Evolutionary conservation across 2,329 filamentous ascomycete genomes (phyloP).

Genomic region (Chaetomiaceae sp.): DNA sequence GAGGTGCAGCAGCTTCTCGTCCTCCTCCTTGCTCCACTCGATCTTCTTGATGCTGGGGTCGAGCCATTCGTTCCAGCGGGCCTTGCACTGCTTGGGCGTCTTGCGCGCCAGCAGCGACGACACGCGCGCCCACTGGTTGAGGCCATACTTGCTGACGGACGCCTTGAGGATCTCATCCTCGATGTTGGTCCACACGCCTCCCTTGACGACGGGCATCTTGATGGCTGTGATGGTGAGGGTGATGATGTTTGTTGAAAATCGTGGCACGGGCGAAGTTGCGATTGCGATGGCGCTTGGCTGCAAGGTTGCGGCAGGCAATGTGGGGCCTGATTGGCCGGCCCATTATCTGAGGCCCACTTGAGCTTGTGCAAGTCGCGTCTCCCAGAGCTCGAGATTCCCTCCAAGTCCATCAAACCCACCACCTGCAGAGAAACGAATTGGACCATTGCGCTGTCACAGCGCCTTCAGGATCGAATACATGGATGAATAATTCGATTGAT

Average conservation of each 20-base stretch:
- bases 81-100: slow-evolving; percentile 98
- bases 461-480: background rate
- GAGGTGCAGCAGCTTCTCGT: slow-evolving; percentile 93
- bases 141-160: slow-evolving; percentile 87
- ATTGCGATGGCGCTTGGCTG: background rate
- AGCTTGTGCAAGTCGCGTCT: slow-evolving; percentile 7
- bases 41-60: slow-evolving; percentile 98
- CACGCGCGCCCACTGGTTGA: slow-evolving; percentile 98
- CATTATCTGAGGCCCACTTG: background rate
- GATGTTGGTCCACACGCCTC: slow-evolving; percentile 71
- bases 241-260: slow-evolving; percentile 5
- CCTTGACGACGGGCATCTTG: slow-evolving; percentile 67
- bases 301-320: slow-evolving; percentile 6
- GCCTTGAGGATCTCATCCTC: slow-evolving; percentile 97
- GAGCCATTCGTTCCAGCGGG: slow-evolving; percentile 96
- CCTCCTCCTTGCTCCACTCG: slow-evolving; percentile 98
- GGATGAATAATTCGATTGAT: background rate
- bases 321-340: background rate
- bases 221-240: background rate
- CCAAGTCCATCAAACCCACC: background rate
- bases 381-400: background rate
- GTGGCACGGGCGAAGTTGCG: background rate
- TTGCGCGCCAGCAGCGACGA: slow-evolving; percentile 96
- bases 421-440: background rate
- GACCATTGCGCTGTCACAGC: background rate